Evolutionary conservation across 768 basidiomycete species (phyloP), one percentile per base, ranked within the genome.

Genomic region (Imleria badia): DNA sequence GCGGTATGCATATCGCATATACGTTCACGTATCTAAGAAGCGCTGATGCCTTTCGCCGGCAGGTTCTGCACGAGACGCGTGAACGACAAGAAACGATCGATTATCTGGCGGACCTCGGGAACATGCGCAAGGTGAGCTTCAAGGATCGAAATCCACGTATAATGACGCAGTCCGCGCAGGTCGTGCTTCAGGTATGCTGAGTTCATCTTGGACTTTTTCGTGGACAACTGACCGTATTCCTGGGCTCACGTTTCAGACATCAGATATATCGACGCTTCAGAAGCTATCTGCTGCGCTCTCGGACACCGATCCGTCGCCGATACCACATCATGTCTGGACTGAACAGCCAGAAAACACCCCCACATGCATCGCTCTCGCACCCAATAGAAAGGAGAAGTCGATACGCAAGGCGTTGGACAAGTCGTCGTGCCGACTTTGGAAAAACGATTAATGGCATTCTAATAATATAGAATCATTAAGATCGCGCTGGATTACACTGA

Each of bases 341-440:
- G 77, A 78, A 52, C 76, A 76, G 48, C 77, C 77, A 1, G 77
- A 78, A 65, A 67, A 75, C 51, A 52, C 67, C 3, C 71, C 77
- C 6, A 74, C 77, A 5, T 78, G 75, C 58, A 56, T 78, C 38
- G 77, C 77, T n/a, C 60, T 78, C 5, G 73, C 73, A 17, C 77
- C 77, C 0, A 78, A 77, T 49, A 61, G 69, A 51, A 67, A 68
- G 47, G 74, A 75, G 12, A 65, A 65, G 38, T 55, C 60, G 38
- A 67, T 78, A 51, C 75, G 73, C 62, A 75, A 72, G 54, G 75
- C 75, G 3, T 61, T 78, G 43, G 73, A 77, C 54, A 78, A 76
- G 55, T 59, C 70, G 0, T 68, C 70, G 3, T 75, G 73, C 48
- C 64, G 75, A 17, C 60, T 78, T 30, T 78, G 76, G 77, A 47